phyloP scores from a whole-genome alignment of 192 early-diverging fungal genomes.

The Mortierella claussenii region DNA sequence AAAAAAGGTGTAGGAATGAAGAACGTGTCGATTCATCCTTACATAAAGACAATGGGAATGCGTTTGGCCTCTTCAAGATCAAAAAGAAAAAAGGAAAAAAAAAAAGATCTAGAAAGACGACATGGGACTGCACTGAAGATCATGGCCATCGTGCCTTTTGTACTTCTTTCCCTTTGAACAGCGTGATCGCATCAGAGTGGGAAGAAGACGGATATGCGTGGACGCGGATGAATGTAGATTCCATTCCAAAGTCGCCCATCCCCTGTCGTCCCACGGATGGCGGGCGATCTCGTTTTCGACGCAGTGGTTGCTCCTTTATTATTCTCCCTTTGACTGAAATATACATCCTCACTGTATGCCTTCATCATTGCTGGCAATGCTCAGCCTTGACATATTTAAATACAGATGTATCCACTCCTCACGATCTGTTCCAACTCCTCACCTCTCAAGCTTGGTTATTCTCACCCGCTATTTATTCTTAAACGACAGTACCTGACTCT shows the following conservation, averaged over 20 bases:
- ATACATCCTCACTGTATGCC: not conserved
- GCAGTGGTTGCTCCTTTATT: not conserved
- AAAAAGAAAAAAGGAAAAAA: not conserved
- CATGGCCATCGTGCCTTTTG: not conserved
- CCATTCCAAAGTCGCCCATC: slow-evolving; percentile 20
- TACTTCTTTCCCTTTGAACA: too few species aligned
- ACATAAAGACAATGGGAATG: not conserved
- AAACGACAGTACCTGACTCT: not conserved
- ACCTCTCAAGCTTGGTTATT: not conserved
- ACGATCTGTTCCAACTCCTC: not conserved
- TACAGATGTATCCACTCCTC: not conserved
- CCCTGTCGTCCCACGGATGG: slow-evolving; percentile 5
- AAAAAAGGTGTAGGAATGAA: too few species aligned
- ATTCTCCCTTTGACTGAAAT: slow-evolving; percentile 43
- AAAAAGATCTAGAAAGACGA: not conserved
- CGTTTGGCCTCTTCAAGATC: not conserved
- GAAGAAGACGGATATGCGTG: too few species aligned
- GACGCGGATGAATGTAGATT: not conserved
- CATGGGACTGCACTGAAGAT: not conserved
- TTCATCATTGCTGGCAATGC: not conserved
- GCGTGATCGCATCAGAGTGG: too few species aligned
- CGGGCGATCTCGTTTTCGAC: slow-evolving; percentile 6
- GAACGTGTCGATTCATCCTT: not conserved
- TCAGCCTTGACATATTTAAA: too few species aligned
- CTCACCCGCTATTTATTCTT: too few species aligned